A percentile compares a stretch with the other conserved stretches of the same genome.
Conservation (phyloP, 2,329 filamentous ascomycete genomes). For the Pseudophaeomoniella oleicola region DNA sequence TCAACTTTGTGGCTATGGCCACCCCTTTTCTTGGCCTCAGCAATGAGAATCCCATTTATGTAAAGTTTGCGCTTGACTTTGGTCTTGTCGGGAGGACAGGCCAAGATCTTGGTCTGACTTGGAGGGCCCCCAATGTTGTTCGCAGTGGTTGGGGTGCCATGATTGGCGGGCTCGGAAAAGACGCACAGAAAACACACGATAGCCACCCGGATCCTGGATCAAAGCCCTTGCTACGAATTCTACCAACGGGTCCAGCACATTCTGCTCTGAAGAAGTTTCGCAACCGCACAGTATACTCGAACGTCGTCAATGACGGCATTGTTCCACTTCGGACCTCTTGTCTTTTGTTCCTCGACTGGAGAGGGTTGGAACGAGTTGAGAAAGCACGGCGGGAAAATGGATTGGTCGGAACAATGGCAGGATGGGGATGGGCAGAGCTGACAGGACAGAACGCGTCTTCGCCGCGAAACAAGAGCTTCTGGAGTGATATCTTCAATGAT, state of each 20-base stretch:
- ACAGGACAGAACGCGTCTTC: conserved; percentile 52
- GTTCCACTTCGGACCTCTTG: conserved; percentile 91
- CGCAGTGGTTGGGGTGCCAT: conserved; percentile 79
- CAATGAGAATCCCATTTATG: conserved; percentile 94
- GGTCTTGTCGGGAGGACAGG: conserved; percentile 91
- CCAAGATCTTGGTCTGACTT: conserved; percentile 86
- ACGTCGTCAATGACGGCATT: conserved; percentile 95
- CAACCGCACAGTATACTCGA: conserved; percentile 86
- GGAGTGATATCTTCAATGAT: conserved; percentile 14
- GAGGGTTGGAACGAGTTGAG: conserved; percentile 80
- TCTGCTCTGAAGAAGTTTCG: conserved; percentile 74
- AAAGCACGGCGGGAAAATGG: conserved; percentile 88
- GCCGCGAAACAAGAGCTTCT: conserved; percentile 25
- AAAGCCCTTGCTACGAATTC: conserved; percentile 74
- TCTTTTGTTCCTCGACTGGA: conserved; percentile 93
- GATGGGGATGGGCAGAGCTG: conserved; percentile 88
- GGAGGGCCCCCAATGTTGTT: conserved; percentile 75
- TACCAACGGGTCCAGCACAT: conserved; percentile 85
- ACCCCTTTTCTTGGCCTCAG: conserved; percentile 82
- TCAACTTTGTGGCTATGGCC: conserved; percentile 83
- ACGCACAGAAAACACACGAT: conserved; percentile 34
- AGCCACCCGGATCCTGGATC: conserved; percentile 57
- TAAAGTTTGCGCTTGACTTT: conserved; percentile 93
- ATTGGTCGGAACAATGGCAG: conserved; percentile 79
- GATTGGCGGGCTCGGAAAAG: conserved; percentile 62